These are phyloP conservation scores for Dactylellina drechsleri DNA, from an alignment of 2,329 filamentous ascomycete genomes.

Conservation along the genomic window DNA sequence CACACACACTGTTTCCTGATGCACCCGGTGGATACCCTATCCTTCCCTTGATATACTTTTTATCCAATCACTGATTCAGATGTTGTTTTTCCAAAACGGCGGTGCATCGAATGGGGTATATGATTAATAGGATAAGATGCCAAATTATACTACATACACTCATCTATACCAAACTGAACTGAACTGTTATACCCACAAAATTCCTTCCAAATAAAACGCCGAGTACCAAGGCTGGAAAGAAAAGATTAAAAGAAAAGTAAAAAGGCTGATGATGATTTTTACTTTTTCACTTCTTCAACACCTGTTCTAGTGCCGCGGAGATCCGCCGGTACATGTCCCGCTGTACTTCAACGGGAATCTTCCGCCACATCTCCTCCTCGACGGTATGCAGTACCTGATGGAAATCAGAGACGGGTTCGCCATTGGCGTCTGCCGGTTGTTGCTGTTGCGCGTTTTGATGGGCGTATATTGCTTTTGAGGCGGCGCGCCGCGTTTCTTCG, in stretches of 20 bases:
- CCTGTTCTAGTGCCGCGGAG: slow-evolving; percentile 30
- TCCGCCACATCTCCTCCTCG: slow-evolving; percentile 46
- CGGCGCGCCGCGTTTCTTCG: slow-evolving; percentile 37
- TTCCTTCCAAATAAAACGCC: background rate
- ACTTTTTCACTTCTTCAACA: slow-evolving; percentile 36
- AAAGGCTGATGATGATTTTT: background rate
- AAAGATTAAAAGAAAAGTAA: background rate
- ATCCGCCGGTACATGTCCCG: slow-evolving; percentile 51
- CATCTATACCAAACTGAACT: too few species aligned
- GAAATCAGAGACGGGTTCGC: slow-evolving; percentile 47
- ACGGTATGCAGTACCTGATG: slow-evolving; percentile 36
- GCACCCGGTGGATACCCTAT: too few species aligned
- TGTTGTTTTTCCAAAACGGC: background rate
- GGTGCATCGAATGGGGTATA: slow-evolving; percentile 4
- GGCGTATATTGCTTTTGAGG: slow-evolving; percentile 37
- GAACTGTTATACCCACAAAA: too few species aligned
- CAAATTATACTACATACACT: background rate
- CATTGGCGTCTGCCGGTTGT: background rate
- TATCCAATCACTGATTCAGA: too few species aligned
- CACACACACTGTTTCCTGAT: too few species aligned
- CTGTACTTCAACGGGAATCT: slow-evolving; percentile 49
- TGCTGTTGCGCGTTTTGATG: slow-evolving; percentile 31
- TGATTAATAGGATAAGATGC: background rate
- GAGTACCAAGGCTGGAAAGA: background rate
- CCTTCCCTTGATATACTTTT: too few species aligned